phyloP scores from a whole-genome alignment of 768 basidiomycete species.

The Saitozyma podzolica region DNA sequence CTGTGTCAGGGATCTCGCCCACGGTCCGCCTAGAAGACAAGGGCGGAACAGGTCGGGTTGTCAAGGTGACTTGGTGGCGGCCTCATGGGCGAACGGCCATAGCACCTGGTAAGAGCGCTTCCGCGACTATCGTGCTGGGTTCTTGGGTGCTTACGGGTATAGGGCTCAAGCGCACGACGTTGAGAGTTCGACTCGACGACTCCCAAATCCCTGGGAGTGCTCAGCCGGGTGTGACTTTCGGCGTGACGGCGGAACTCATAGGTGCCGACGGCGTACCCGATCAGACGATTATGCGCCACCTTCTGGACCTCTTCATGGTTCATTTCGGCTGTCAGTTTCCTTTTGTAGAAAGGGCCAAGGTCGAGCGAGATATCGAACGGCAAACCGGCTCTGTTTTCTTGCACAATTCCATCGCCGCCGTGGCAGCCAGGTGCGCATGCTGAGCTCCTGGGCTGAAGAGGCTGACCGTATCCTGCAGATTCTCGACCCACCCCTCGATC shows the following conservation, averaged over 20 bases:
- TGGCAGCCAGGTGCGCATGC: constrained; percentile 28
- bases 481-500: constrained; percentile 30
- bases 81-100: constrained; percentile 35
- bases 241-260: constrained; percentile 12
- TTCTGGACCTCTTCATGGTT: constrained; percentile 29
- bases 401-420: constrained; percentile 26
- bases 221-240: constrained; percentile 7
- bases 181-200: constrained; percentile 25
- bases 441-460: too few species aligned
- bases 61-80: constrained; percentile 27
- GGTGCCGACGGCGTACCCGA: constrained; percentile 19
- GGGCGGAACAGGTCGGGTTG: too few species aligned
- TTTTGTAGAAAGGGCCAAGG: constrained; percentile 17
- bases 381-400: constrained; percentile 25
- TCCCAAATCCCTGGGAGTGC: constrained; percentile 10
- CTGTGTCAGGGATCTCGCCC: too few species aligned
- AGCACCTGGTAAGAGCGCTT: constrained; percentile 12
- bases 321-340: constrained; percentile 37
- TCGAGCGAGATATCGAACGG: constrained; percentile 18
- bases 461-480: constrained; percentile 12
- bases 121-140: background rate
- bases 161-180: constrained; percentile 27
- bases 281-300: constrained; percentile 20
- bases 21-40: too few species aligned
- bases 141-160: background rate